Percentiles rank a stretch among this genome's conserved stretches.
phyloP scores from a whole-genome alignment of 192 early-diverging fungal genomes.

The Coemansia sp. region DNA sequence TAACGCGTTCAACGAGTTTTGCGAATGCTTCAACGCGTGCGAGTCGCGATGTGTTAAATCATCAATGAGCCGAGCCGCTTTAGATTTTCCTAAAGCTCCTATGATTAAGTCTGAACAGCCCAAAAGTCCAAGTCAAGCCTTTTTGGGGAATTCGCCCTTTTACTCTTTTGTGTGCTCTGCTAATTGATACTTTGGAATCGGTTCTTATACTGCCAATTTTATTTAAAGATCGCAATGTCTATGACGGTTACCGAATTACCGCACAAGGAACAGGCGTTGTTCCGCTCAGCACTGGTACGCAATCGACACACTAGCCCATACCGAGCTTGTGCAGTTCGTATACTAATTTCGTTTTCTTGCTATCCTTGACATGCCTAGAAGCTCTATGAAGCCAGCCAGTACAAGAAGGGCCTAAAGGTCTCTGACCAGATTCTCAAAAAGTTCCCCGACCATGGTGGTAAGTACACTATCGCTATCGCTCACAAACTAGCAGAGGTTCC shows the following conservation, averaged over 20 bases:
- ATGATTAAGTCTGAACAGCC: neutral
- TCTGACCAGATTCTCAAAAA: constrained; percentile 93
- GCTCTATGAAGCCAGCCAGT: constrained; percentile 92
- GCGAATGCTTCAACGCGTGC: neutral
- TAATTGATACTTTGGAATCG: neutral
- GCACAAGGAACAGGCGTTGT: constrained; percentile 54
- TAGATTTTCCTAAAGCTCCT: too few relatives aligned
- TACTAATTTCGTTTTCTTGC: neutral
- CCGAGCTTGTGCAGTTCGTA: neutral
- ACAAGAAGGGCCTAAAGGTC: constrained; percentile 90
- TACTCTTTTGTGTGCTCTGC: constrained; percentile 1
- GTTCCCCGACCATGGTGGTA: constrained; percentile 83
- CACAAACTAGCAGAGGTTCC: too few relatives aligned
- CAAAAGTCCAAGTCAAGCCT: neutral
- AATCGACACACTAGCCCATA: neutral
- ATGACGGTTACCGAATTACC: constrained; percentile 45
- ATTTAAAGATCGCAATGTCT: constrained; percentile 24
- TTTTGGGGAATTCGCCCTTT: neutral
- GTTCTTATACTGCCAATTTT: neutral
- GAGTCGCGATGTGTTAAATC: neutral
- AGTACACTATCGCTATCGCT: neutral
- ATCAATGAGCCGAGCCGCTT: constrained; percentile 12
- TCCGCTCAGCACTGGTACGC: constrained; percentile 52
- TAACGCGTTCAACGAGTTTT: neutral
- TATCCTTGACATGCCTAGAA: constrained; percentile 59